phyloP scores from a whole-genome alignment of 768 basidiomycete genomes.

The Leucocoprinus birnbaumii region DNA sequence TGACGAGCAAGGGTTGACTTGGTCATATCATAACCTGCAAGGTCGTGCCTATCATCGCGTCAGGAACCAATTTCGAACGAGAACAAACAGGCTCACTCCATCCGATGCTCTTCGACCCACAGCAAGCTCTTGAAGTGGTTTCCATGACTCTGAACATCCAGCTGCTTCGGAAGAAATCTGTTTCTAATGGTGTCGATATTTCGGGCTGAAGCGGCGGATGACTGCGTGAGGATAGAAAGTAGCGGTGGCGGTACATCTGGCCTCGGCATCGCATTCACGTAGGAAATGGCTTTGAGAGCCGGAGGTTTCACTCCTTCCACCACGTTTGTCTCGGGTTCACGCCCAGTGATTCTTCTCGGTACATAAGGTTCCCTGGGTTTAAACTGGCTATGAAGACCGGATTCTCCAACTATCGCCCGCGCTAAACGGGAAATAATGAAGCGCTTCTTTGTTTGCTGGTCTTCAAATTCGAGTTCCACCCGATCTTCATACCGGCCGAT shows the following conservation, averaged over 20 bases:
- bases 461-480: slow-evolving; percentile 50
- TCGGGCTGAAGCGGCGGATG: slow-evolving; percentile 23
- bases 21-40: slow-evolving; percentile 33
- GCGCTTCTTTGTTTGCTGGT: slow-evolving; percentile 33
- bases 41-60: slow-evolving; percentile 29
- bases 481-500: slow-evolving; percentile 54
- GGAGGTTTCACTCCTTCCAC: slow-evolving; percentile 42
- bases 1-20: slow-evolving; percentile 27
- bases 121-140: slow-evolving; percentile 49
- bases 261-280: slow-evolving; percentile 34
- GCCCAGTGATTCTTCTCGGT: slow-evolving; percentile 28
- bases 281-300: slow-evolving; percentile 37
- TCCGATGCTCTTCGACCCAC: slow-evolving; percentile 51
- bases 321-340: slow-evolving; percentile 30
- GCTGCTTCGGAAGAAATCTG: slow-evolving; percentile 33
- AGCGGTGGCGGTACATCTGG: slow-evolving; percentile 36
- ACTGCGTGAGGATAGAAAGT: slow-evolving; percentile 22
- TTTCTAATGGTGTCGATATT: slow-evolving; percentile 27
- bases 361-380: slow-evolving; percentile 44
- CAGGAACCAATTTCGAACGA: background rate
- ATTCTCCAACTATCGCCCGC: slow-evolving; percentile 42
- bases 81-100: slow-evolving; percentile 28
- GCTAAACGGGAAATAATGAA: slow-evolving; percentile 50
- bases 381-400: slow-evolving; percentile 40
- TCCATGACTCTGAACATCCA: slow-evolving; percentile 39